Evolutionary conservation across 148 eudicot species (phyloP).

Genomic region (Heliosperma pusillum): DNA sequence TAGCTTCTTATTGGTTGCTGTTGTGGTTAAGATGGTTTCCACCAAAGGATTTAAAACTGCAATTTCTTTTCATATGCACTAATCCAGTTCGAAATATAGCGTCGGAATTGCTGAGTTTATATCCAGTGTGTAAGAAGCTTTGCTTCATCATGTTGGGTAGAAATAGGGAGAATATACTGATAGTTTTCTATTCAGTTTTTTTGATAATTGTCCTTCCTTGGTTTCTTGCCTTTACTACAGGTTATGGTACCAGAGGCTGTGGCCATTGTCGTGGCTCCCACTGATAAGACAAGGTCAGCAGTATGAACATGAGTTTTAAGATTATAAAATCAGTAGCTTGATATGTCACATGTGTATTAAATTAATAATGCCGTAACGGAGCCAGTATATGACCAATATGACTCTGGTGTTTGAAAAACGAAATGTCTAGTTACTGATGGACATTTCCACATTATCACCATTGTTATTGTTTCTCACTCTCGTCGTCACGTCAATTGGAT

Average conservation of each 20-base stretch:
- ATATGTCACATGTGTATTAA: not conserved
- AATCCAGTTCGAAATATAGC: not conserved
- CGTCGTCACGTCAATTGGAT: not conserved
- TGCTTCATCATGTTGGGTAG: not conserved
- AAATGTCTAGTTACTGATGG: not conserved
- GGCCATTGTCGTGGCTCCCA: conserved; percentile 80
- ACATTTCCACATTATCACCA: not conserved
- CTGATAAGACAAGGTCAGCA: conserved; percentile 60
- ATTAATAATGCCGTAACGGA: not conserved
- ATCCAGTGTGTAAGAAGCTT: not conserved
- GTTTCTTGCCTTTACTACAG: conserved; percentile 30
- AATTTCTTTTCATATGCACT: not conserved
- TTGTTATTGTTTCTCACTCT: not conserved
- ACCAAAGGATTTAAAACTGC: not conserved
- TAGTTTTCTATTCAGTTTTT: not conserved
- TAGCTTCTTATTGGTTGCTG: not conserved
- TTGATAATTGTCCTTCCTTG: not conserved
- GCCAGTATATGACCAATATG: not conserved
- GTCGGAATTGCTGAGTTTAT: not conserved
- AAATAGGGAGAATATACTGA: not conserved
- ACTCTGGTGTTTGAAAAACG: not conserved
- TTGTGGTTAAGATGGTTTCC: not conserved
- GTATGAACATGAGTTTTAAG: conserved; percentile 3
- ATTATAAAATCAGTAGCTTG: not conserved
- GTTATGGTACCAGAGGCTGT: conserved; percentile 87